These are phyloP conservation scores for Meyerozyma athensensis DNA, from an alignment of 1,139 yeast species.

Conservation along the genomic window DNA sequence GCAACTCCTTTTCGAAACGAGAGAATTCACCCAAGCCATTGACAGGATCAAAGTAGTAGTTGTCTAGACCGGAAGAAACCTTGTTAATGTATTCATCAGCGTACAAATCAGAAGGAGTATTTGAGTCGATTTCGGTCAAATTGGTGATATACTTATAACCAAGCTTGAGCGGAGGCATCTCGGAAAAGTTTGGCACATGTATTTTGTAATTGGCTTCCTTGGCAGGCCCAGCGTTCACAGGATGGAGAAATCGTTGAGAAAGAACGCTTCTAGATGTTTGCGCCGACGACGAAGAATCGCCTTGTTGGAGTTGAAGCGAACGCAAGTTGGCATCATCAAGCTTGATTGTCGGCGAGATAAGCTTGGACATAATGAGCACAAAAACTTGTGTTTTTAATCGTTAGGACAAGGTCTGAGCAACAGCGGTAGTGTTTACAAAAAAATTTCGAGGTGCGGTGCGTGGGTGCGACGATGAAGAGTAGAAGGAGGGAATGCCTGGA, in stretches of 20 bases:
- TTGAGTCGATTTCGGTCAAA: constrained; percentile 41
- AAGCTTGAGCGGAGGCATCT: constrained; percentile 39
- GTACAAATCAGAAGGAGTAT: constrained; percentile 43
- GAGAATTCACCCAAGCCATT: constrained; percentile 51
- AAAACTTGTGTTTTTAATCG: not conserved
- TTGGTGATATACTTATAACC: constrained; percentile 43
- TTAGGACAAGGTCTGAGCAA: not conserved
- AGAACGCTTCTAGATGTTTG: constrained; percentile 24
- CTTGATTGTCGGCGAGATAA: constrained; percentile 34
- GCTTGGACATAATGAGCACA: constrained; percentile 14
- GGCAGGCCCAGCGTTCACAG: constrained; percentile 32
- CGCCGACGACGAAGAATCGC: constrained; percentile 19
- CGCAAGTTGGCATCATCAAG: constrained; percentile 28
- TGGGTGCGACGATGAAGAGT: not conserved
- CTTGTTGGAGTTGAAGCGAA: constrained; percentile 37
- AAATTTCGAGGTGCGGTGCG: constrained; percentile 3
- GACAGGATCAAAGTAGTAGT: constrained; percentile 39
- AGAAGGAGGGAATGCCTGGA: not conserved
- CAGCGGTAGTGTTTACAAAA: constrained; percentile 4
- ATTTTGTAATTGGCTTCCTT: constrained; percentile 43
- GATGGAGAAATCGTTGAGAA: constrained; percentile 34
- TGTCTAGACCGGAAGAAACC: constrained; percentile 37
- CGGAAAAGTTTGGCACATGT: constrained; percentile 41
- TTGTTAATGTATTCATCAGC: constrained; percentile 36
- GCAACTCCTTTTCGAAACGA: constrained; percentile 72